These are phyloP conservation scores for Marchantia polymorpha DNA, from an alignment of 225 moss, liverwort and hornwort species.

Conservation along the genomic window DNA sequence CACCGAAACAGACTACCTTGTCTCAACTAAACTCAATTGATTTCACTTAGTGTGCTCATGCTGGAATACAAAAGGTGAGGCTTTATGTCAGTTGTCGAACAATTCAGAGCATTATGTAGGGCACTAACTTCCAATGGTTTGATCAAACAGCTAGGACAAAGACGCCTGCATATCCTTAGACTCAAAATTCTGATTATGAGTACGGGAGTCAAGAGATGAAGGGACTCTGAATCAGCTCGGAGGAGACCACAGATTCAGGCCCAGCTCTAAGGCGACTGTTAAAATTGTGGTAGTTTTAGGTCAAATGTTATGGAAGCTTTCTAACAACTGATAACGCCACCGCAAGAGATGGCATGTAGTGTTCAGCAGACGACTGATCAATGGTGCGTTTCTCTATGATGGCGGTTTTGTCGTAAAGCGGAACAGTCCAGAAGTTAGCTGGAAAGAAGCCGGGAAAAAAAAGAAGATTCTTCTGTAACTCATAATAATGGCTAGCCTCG, in stretches of 20 bases:
- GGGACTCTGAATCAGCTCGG: slow-evolving; percentile 64
- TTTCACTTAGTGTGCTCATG: too few species aligned
- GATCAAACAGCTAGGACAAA: slow-evolving; percentile 50
- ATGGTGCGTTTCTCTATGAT: background rate
- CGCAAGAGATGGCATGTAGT: too few species aligned
- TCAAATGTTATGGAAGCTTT: too few species aligned
- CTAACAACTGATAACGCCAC: too few species aligned
- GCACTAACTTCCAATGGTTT: slow-evolving; percentile 70
- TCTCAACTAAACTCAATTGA: too few species aligned
- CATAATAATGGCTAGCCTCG: slow-evolving; percentile 68
- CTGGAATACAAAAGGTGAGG: too few species aligned
- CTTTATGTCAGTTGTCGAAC: too few species aligned
- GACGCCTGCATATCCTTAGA: slow-evolving; percentile 40
- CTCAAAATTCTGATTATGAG: slow-evolving; percentile 63
- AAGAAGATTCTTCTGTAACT: slow-evolving; percentile 72
- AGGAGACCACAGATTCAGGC: slow-evolving; percentile 68
- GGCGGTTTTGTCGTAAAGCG: slow-evolving; percentile 18
- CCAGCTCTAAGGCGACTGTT: slow-evolving; percentile 47
- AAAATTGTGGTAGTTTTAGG: too few species aligned
- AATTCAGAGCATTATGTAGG: slow-evolving; percentile 32
- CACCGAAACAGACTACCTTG: too few species aligned
- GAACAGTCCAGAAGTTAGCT: slow-evolving; percentile 64
- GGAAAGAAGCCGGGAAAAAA: slow-evolving; percentile 80
- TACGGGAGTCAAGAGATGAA: slow-evolving; percentile 68
- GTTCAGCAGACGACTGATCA: background rate